Evolutionary conservation across 768 basidiomycete genomes (phyloP).

Genomic region (Calocybe cyanea): DNA sequence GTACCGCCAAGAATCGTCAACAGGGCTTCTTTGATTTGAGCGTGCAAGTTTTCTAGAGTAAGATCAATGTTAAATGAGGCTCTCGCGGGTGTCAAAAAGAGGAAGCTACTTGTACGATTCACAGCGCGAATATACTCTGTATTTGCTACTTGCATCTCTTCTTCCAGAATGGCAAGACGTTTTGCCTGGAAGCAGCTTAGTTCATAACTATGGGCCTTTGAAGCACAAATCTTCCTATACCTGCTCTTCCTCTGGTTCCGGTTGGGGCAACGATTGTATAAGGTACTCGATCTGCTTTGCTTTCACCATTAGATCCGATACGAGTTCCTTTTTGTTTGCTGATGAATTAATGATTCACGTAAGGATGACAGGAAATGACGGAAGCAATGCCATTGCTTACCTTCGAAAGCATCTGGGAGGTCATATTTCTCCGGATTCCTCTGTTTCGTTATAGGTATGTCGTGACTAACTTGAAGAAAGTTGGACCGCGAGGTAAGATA

Average conservation of each 20-base stretch:
- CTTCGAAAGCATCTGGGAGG: constrained; percentile 70
- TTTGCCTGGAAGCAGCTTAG: constrained; percentile 40
- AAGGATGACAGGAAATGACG: neutral
- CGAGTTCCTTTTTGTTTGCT: constrained; percentile 86
- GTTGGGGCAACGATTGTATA: constrained; percentile 73
- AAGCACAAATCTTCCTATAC: constrained; percentile 31
- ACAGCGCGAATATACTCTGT: constrained; percentile 73
- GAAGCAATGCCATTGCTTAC: constrained; percentile 29
- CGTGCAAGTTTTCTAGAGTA: constrained; percentile 52
- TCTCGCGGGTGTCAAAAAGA: neutral
- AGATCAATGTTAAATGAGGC: neutral
- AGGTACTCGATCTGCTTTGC: constrained; percentile 88
- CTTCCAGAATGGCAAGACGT: constrained; percentile 64
- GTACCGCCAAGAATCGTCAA: constrained; percentile 54
- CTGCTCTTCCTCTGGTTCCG: constrained; percentile 76
- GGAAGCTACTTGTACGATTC: constrained; percentile 66
- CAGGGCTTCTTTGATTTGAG: constrained; percentile 57
- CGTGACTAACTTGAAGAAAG: constrained; percentile 73
- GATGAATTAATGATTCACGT: neutral
- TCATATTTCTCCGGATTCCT: constrained; percentile 72
- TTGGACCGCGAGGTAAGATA: constrained; percentile 77
- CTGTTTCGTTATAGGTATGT: constrained; percentile 82
- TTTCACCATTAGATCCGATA: constrained; percentile 76
- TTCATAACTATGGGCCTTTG: neutral
- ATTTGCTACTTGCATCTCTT: constrained; percentile 69